phyloP scores from a whole-genome alignment of 495 filamentous ascomycete genomes.

The Opeltia flavorubescens region DNA sequence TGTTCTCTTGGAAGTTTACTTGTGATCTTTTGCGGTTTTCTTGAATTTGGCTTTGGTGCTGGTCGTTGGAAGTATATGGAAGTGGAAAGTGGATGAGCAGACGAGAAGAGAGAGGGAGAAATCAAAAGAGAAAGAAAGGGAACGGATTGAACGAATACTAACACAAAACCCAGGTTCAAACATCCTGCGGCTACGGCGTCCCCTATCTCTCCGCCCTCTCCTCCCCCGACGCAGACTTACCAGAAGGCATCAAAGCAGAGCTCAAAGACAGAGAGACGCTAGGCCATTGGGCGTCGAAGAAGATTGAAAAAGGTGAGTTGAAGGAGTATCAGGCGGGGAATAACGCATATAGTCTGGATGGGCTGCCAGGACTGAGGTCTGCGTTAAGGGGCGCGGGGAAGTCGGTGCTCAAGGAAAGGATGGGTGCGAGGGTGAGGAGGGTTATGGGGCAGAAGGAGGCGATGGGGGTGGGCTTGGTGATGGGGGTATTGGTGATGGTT shows the following conservation, averaged over 20 bases:
- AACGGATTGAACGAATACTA: too few relatives aligned
- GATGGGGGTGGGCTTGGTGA: slow-evolving; percentile 20
- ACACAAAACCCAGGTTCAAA: slow-evolving; percentile 41
- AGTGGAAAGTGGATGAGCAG: too few relatives aligned
- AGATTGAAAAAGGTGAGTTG: slow-evolving; percentile 25
- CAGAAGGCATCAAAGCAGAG: slow-evolving; percentile 7
- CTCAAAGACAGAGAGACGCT: slow-evolving; percentile 33
- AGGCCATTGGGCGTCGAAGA: slow-evolving; percentile 27
- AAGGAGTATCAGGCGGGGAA: slow-evolving; percentile 30
- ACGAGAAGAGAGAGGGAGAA: too few relatives aligned
- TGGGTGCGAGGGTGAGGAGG: slow-evolving; percentile 17
- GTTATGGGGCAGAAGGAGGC: slow-evolving; percentile 21
- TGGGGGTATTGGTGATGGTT: slow-evolving; percentile 16
- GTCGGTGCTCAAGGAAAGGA: slow-evolving; percentile 19
- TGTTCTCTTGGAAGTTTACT: slow-evolving; percentile 2
- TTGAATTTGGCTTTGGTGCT: neutral
- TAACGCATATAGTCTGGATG: slow-evolving; percentile 39
- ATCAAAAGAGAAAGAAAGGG: too few relatives aligned
- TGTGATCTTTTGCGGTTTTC: neutral
- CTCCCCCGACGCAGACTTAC: slow-evolving; percentile 7
- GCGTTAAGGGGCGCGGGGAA: slow-evolving; percentile 26
- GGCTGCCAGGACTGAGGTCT: slow-evolving; percentile 33
- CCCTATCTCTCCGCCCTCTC: slow-evolving; percentile 24
- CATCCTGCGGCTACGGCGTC: slow-evolving; percentile 43
- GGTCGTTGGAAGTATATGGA: neutral